A percentile compares a stretch with the other conserved stretches of the same genome.
Conservation (phyloP, 345 rosid species). For the Gossypioides kirkii region DNA sequence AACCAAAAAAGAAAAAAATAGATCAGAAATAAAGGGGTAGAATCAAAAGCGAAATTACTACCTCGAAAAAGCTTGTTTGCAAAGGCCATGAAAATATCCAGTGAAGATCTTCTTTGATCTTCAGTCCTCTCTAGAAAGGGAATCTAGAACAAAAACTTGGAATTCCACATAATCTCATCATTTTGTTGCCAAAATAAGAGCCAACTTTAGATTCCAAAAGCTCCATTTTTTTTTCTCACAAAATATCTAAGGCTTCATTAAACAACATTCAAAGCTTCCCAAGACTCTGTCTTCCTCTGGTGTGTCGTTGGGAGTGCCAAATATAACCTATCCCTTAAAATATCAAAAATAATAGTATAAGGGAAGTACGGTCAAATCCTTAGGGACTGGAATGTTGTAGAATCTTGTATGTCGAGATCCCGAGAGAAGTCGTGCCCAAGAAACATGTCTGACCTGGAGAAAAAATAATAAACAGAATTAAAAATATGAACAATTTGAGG, state of each 20-base stretch:
- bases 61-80: conserved; percentile 21
- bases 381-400: no score
- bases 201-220: conserved; percentile 4
- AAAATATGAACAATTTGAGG: no score
- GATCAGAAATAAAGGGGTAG: not conserved
- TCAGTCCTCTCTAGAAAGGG: conserved; percentile 13
- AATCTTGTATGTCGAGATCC: no score
- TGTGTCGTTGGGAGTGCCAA: no score
- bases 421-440: no score
- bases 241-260: conserved; percentile 4
- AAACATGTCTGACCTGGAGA: no score
- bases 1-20: not conserved
- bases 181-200: conserved; percentile 5
- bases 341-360: no score
- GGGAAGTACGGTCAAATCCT: no score
- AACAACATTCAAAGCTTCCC: not conserved
- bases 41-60: conserved; percentile 16
- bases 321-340: no score
- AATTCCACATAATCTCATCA: conserved; percentile 23
- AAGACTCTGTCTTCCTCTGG: no score
- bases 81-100: conserved; percentile 7
- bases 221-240: not conserved
- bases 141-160: conserved; percentile 13
- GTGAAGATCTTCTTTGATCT: conserved; percentile 7
- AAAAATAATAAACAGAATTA: no score